These are phyloP conservation scores for Croton setiger DNA, from an alignment of 441 rosid species.

Conservation along the genomic window DNA sequence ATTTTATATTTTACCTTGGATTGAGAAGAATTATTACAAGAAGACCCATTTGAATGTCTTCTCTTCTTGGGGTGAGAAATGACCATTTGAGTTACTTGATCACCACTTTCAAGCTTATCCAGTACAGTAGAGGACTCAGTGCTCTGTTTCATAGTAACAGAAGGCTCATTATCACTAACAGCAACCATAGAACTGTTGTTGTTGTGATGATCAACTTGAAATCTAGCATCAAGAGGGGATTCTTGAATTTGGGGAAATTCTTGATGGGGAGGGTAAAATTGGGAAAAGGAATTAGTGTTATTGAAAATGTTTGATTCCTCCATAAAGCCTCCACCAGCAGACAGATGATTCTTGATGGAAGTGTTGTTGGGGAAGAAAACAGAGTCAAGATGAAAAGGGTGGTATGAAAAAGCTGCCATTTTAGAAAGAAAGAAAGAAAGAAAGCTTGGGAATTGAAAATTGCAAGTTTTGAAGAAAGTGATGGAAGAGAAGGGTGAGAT, in stretches of 20 bases:
- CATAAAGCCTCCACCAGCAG: conserved; percentile 28
- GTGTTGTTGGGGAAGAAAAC: conserved; percentile 28
- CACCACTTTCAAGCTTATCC: conserved; percentile 44
- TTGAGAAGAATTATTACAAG: conserved; percentile 26
- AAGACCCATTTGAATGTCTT: conserved; percentile 24
- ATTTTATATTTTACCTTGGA: conserved; percentile 28
- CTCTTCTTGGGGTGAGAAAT: conserved; percentile 29
- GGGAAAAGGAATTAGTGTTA: conserved; percentile 26
- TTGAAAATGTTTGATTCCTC: conserved; percentile 28
- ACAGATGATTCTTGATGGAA: conserved; percentile 19
- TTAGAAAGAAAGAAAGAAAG: conserved; percentile 4
- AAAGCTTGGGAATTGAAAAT: conserved; percentile 18
- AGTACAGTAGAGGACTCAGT: conserved; percentile 37
- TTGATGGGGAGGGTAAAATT: conserved; percentile 20
- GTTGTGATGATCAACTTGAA: conserved; percentile 23
- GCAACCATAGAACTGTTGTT: conserved; percentile 23
- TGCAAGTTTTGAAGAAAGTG: conserved; percentile 33
- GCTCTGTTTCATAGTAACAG: conserved; percentile 38
- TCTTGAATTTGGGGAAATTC: background rate
- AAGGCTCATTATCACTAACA: conserved; percentile 32
- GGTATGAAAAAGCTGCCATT: conserved; percentile 47
- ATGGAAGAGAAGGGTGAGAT: conserved; percentile 18
- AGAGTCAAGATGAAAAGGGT: conserved; percentile 37
- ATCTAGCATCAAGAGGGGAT: conserved; percentile 15
- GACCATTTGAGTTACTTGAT: conserved; percentile 39